These are phyloP conservation scores for Calonectria pseudoreteaudii DNA, from an alignment of 2,329 filamentous ascomycete species.

Conservation along the genomic window DNA sequence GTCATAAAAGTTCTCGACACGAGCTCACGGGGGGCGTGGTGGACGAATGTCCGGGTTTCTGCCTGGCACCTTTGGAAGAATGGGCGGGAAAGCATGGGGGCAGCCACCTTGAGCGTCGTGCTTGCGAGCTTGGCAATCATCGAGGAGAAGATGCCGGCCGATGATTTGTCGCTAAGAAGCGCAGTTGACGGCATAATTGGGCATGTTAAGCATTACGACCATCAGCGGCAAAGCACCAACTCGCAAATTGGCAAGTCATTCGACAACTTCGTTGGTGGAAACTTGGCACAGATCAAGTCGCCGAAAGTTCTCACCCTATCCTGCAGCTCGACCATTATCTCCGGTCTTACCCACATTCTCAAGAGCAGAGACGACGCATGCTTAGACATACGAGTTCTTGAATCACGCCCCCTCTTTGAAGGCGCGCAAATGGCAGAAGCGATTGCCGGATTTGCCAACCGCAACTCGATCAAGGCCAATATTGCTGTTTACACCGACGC, in stretches of 20 bases:
- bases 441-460: conserved; percentile 55
- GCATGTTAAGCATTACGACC: conserved; percentile 29
- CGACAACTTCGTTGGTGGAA: conserved; percentile 44
- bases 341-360: conserved; percentile 59
- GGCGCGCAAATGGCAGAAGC: conserved; percentile 67
- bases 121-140: conserved; percentile 58
- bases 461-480: conserved; percentile 44
- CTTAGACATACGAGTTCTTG: conserved; percentile 70
- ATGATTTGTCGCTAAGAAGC: not conserved
- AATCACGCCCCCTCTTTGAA: conserved; percentile 76
- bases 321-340: conserved; percentile 70
- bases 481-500: conserved; percentile 70
- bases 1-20: conserved; percentile 53
- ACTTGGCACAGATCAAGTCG: conserved; percentile 32
- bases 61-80: conserved; percentile 76
- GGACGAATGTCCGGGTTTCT: conserved; percentile 64
- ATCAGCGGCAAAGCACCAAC: conserved; percentile 39
- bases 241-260: conserved; percentile 51
- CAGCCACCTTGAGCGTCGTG: conserved; percentile 65
- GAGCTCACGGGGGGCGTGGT: conserved; percentile 58
- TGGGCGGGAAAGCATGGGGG: conserved; percentile 74
- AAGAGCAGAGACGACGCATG: conserved; percentile 46
- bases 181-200: conserved; percentile 35
- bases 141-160: conserved; percentile 44
- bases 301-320: conserved; percentile 71